Evolutionary conservation across 805 yeast genomes (phyloP), one percentile per base, ranked within the genome.

Genomic region (Ogataea dorogensis): DNA sequence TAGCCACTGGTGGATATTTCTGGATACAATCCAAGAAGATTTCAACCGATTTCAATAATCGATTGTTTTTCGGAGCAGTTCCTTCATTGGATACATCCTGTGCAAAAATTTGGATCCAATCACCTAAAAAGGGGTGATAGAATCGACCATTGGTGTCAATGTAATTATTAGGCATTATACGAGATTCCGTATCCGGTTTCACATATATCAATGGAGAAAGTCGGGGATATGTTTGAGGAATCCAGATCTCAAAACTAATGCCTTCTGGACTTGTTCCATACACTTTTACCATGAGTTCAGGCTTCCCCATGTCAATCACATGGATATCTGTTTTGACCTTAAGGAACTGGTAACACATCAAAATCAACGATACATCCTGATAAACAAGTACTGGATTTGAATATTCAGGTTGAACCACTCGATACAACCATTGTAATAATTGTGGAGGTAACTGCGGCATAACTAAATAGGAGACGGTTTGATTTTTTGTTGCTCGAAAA

Each of bases 221-320:
- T n/a, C 51, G 47, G 0, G 96, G 96, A 47, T 84, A 88, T 16
- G 68, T 65, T 17, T 70, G 68, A 0, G 95, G 95, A 5, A 89
- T 51, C 95, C 95, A 87, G 4, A 88, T 57, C 36, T 77, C 78
- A 9, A 87, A 50, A 0, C 88, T 89, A 12, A 75, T 60, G n/a
- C 63, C 68, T 64, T 0, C 50, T 48, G 71, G 70, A 4, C 81
- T 46, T 0, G 70, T 61, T 0, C 96, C 96, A 47, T 71, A 71
- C 2, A 89, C 43, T 42, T 79, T 78, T 8, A 88, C 63, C 31
- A 87, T 63, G 13, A 87, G 65, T 14, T 71, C 67, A 2, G 82
- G 65, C 9, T 54, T 55, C 2, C 96, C 96, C 2, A 63, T 47
- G n/a, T 69, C 70, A 34, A 70, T 61, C 2, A 83, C 72, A 49